These are phyloP conservation scores for Aspergillus ustus DNA, from an alignment of 2,329 filamentous ascomycete species.

Conservation along the genomic window DNA sequence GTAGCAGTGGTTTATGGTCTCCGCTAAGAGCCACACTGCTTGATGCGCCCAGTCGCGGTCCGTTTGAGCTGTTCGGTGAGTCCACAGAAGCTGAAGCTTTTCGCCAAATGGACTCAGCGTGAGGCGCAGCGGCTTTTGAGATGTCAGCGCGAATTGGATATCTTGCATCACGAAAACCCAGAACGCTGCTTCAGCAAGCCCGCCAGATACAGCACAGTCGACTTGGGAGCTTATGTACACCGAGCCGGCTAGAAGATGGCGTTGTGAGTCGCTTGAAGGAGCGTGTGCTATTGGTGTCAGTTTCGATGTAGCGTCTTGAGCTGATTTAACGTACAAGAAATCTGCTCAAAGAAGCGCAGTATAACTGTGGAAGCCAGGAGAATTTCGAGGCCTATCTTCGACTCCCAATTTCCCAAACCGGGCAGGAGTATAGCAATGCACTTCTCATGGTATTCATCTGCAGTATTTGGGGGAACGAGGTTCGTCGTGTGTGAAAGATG, in stretches of 20 bases:
- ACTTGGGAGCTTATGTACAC: constrained; percentile 42
- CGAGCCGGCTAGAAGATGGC: constrained; percentile 40
- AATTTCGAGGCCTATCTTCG: constrained; percentile 37
- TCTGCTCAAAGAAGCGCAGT: constrained; percentile 41
- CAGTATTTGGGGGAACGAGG: constrained; percentile 32
- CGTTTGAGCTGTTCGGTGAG: constrained; percentile 26
- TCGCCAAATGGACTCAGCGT: constrained; percentile 38
- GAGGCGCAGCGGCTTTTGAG: constrained; percentile 37
- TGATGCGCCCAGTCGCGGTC: constrained; percentile 41
- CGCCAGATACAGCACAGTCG: constrained; percentile 38
- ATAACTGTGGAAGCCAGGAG: constrained; percentile 41
- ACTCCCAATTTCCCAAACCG: constrained; percentile 36
- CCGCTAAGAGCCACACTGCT: constrained; percentile 40
- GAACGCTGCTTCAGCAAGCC: constrained; percentile 40
- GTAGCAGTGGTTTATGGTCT: constrained; percentile 41
- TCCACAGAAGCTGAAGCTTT: constrained; percentile 35
- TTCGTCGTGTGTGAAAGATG: constrained; percentile 39
- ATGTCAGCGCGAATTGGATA: constrained; percentile 40
- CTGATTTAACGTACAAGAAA: constrained; percentile 34
- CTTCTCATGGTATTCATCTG: constrained; percentile 41
- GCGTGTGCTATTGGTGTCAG: constrained; percentile 32
- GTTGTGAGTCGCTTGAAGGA: constrained; percentile 39
- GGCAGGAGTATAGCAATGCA: constrained; percentile 42
- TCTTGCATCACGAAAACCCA: constrained; percentile 44
- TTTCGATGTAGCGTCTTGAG: neutral